Evolutionary conservation across 1,284 basidiomycete genomes (phyloP).

Genomic region (Sphaerobolus stellatus): DNA sequence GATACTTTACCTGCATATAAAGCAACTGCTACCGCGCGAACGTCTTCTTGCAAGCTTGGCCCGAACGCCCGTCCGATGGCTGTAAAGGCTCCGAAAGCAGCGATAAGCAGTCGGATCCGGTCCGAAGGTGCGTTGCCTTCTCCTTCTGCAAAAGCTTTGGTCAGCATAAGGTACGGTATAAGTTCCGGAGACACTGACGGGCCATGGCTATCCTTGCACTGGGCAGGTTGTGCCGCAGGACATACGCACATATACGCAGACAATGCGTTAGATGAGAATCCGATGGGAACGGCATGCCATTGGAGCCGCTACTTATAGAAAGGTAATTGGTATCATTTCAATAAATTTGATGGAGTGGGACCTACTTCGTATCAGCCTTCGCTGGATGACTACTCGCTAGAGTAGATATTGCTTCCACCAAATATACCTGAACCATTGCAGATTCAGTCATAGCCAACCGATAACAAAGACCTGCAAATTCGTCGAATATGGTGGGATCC

Average conservation of each 20-base stretch:
- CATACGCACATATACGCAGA: conserved; percentile 77
- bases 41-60: conserved; percentile 61
- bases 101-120: conserved; percentile 63
- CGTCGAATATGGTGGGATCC: conserved; percentile 83
- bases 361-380: conserved; percentile 14
- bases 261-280: conserved; percentile 62
- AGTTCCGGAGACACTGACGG: conserved; percentile 43
- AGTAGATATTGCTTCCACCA: conserved; percentile 71
- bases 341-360: neutral
- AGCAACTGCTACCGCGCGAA: conserved; percentile 78
- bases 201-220: conserved; percentile 52
- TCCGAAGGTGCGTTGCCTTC: conserved; percentile 40
- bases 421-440: conserved; percentile 67
- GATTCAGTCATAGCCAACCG: conserved; percentile 88
- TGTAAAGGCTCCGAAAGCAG: conserved; percentile 67
- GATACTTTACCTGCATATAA: conserved; percentile 67
- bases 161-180: conserved; percentile 13
- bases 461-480: conserved; percentile 86
- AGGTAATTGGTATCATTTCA: neutral
- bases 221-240: conserved; percentile 70
- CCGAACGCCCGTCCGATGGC: conserved; percentile 64
- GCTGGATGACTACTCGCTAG: conserved; percentile 59
- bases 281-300: neutral
- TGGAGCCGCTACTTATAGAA: conserved; percentile 7
- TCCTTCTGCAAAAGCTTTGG: conserved; percentile 10